Conservation (phyloP, 305 asterid genomes). For the Fraxinus sp. region DNA sequence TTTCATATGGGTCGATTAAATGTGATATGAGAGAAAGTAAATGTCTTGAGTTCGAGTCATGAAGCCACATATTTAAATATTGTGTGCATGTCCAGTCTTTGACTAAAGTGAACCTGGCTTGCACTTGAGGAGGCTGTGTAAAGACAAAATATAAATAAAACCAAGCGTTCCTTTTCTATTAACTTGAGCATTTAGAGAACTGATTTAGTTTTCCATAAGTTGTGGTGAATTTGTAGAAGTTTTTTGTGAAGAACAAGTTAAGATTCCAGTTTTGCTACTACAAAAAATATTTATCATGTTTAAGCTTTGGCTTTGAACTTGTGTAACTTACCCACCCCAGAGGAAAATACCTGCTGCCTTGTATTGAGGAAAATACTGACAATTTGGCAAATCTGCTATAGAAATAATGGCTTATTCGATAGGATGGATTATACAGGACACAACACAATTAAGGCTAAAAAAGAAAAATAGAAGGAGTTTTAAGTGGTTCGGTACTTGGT, state of each 20-base stretch:
- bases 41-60: neutral
- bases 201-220: neutral
- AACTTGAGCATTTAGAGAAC: neutral
- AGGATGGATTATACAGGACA: neutral
- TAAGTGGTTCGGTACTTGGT: neutral
- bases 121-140: neutral
- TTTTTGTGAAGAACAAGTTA: neutral
- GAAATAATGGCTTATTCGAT: neutral
- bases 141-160: neutral
- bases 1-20: neutral
- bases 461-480: neutral
- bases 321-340: neutral
- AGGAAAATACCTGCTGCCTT: neutral
- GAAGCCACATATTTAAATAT: neutral
- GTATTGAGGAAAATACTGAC: neutral
- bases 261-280: neutral
- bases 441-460: neutral
- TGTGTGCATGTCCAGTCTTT: neutral
- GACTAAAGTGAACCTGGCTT: neutral
- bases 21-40: neutral
- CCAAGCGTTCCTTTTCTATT: neutral
- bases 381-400: neutral
- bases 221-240: neutral
- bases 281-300: neutral
- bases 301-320: neutral